phyloP scores from a whole-genome alignment of 495 filamentous ascomycete species.

The Neurospora sp. region DNA sequence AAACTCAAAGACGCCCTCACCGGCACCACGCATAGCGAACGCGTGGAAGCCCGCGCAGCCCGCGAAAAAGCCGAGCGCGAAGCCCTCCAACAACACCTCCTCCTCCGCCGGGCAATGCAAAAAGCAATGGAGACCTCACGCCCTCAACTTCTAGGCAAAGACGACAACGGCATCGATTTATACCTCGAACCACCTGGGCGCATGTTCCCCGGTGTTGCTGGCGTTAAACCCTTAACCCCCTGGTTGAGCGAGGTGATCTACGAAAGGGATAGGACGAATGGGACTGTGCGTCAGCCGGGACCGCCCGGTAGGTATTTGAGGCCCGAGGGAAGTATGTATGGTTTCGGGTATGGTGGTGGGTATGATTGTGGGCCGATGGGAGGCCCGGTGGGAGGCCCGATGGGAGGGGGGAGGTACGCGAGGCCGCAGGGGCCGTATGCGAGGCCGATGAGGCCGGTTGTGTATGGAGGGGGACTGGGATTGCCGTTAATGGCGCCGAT shows the following conservation, averaged over 20 bases:
- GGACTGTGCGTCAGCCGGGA: neutral
- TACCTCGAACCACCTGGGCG: slow-evolving; percentile 18
- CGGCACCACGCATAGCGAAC: slow-evolving; percentile 16
- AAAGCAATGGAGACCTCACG: slow-evolving; percentile 11
- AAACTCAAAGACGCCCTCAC: slow-evolving; percentile 20
- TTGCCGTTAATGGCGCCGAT: slow-evolving; percentile 3
- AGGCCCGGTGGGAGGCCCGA: neutral
- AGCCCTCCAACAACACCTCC: slow-evolving; percentile 16
- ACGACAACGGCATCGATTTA: slow-evolving; percentile 9
- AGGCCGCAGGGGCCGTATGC: slow-evolving; percentile 1
- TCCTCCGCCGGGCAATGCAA: slow-evolving; percentile 10
- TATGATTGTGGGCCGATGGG: slow-evolving; percentile 16
- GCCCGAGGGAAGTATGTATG: slow-evolving; percentile 18
- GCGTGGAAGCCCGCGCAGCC: slow-evolving; percentile 5
- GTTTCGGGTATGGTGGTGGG: slow-evolving; percentile 14
- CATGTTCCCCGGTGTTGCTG: slow-evolving; percentile 12
- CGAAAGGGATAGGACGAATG: neutral
- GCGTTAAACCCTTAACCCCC: slow-evolving; percentile 8
- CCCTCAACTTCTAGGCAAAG: slow-evolving; percentile 11
- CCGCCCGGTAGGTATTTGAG: slow-evolving; percentile 13
- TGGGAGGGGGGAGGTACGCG: slow-evolving; percentile 12
- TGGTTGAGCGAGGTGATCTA: slow-evolving; percentile 18
- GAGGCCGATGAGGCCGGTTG: neutral
- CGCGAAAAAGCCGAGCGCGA: slow-evolving; percentile 10
- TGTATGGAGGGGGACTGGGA: neutral